Conservation (phyloP, 2,329 filamentous ascomycete species). For the Chaetomium globosum region DNA sequence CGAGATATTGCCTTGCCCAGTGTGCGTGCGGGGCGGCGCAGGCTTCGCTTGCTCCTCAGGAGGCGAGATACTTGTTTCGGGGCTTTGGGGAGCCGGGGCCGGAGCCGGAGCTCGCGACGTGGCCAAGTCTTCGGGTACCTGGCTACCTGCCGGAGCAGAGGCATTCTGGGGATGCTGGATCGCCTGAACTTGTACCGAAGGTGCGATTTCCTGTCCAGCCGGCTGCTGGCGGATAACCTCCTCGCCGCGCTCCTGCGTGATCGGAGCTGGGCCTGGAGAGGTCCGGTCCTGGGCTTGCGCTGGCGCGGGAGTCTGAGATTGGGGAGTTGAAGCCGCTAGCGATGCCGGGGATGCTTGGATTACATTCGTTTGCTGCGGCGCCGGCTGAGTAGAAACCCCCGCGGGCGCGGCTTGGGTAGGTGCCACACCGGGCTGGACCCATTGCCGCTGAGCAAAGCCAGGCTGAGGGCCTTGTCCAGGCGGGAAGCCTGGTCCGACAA, state of each 20-base stretch:
- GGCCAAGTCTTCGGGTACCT: conserved; percentile 7
- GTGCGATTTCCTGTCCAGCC: not conserved
- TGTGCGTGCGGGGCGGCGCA: conserved; percentile 24
- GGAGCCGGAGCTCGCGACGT: conserved; percentile 14
- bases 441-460: conserved; percentile 26
- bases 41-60: conserved; percentile 24
- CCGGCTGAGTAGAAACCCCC: conserved; percentile 14
- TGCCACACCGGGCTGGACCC: conserved; percentile 15
- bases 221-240: not conserved
- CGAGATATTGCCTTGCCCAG: conserved; percentile 11
- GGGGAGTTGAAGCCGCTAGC: conserved; percentile 6
- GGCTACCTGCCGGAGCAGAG: not conserved
- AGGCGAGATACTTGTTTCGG: conserved; percentile 19
- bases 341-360: conserved; percentile 3
- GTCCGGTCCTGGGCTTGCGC: conserved; percentile 16
- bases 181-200: not conserved
- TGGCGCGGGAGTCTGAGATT: conserved; percentile 11
- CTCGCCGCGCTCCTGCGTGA: not conserved
- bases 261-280: not conserved
- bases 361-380: not conserved
- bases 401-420: not conserved
- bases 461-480: conserved; percentile 21
- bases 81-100: conserved; percentile 9
- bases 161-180: conserved; percentile 3
- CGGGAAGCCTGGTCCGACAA: conserved; percentile 28